Base-by-base conservation (phyloP, 2,329 filamentous ascomycete species). In the Aspergillus ochraceus region DNA sequence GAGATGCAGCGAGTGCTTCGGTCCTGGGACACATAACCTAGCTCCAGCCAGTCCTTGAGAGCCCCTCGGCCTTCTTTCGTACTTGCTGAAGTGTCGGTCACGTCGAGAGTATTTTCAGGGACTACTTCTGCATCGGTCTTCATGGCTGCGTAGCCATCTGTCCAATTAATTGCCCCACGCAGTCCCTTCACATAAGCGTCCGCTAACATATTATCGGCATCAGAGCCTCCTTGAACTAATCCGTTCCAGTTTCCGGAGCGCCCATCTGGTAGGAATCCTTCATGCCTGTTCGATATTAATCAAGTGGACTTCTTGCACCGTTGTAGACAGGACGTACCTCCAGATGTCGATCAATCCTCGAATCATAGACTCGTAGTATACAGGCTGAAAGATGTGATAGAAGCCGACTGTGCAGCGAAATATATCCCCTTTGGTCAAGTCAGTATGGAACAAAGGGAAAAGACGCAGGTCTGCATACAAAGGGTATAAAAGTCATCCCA, bases 141-240 rank as follows among this genome's bases (percentile, higher is more conserved):
- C 86, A 90, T 88, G 20, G 88, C 85, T 1, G 80, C 76, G 61
- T 86, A 88, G 2, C 81, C 87, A 49, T 85, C 83, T 0, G 79
- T 77, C 89, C 89, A 91, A 73, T 91, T 80, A 52, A 91, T 79
- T 1, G 76, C 77, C 2, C 85, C 86, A 8, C 82, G 78, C 2
- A 90, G 82, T 0, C 87, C 87, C 71, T 91, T 91, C 30, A 90
- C 81, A 61, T 86, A 91, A 0, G 88, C 89, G 68, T 92, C 89
- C 2, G 88, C 88, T 9, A 91, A 81, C 4, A 91, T 84, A 55
- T 89, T 90, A 69, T 91, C 88, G 3, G 85, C 84, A 68, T 91
- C 90, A 2, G 84, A 88, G 4, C 89, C 89, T 14, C 88, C 88
- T 71, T 91, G 89, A 8, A 68, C 59, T 58, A 17, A 84, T 82